Evolutionary conservation across 495 filamentous ascomycete genomes (phyloP).

Genomic region (Xeromyces bisporus): DNA sequence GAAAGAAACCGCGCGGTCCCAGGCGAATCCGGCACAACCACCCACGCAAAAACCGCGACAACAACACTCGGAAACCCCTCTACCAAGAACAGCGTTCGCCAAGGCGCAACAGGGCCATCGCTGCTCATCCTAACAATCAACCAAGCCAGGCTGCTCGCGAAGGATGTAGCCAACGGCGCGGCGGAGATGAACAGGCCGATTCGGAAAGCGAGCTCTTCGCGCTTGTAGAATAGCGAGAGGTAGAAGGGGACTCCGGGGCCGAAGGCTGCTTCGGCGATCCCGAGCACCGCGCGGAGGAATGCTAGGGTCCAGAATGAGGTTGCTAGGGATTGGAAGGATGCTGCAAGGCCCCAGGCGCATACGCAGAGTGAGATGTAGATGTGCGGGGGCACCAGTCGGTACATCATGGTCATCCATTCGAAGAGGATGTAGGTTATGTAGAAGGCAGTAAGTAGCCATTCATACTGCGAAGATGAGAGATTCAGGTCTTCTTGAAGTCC

Average conservation of each 20-base stretch:
- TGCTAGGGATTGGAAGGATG: constrained; percentile 52
- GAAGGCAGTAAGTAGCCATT: constrained; percentile 50
- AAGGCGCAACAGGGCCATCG: constrained; percentile 35
- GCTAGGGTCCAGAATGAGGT: constrained; percentile 33
- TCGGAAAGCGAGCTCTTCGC: constrained; percentile 43
- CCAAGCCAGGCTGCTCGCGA: constrained; percentile 50
- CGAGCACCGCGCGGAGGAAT: constrained; percentile 32
- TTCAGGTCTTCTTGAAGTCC: constrained; percentile 50
- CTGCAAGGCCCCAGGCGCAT: constrained; percentile 39
- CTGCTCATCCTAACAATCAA: constrained; percentile 33
- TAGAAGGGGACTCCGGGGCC: constrained; percentile 46
- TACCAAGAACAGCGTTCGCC: constrained; percentile 42
- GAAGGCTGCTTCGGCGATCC: constrained; percentile 45
- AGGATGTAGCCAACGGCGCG: constrained; percentile 46
- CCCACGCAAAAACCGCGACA: constrained; percentile 36
- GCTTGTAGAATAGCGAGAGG: constrained; percentile 42
- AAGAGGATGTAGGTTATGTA: constrained; percentile 62
- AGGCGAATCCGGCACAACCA: constrained; percentile 36
- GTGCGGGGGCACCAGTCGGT: constrained; percentile 37
- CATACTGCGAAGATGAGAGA: constrained; percentile 38
- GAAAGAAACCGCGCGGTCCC: constrained; percentile 33
- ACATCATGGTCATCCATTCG: constrained; percentile 54
- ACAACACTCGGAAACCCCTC: constrained; percentile 46
- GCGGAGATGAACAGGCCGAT: constrained; percentile 46
- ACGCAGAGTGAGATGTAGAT: constrained; percentile 38